Base-by-base conservation (phyloP, 2,329 filamentous ascomycete species). In the Colletotrichum gigasporum region DNA sequence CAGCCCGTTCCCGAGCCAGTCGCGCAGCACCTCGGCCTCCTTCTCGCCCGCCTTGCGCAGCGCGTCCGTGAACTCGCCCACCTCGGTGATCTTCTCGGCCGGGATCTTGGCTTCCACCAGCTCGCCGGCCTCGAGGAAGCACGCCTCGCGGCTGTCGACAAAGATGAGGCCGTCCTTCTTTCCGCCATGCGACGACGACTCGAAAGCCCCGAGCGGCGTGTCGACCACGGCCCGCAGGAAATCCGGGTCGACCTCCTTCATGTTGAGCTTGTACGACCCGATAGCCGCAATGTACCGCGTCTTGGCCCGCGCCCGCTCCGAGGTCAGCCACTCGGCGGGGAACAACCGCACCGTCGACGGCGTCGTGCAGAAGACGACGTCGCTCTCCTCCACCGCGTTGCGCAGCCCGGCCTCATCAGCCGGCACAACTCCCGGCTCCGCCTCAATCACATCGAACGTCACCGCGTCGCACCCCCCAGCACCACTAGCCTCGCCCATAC, bases 1-100 rank as follows among this genome's bases (percentile, higher is more conserved):
- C 72, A 91, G 89, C 0, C 89, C 90, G 47, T 79, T 80, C 65
- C 85, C 81, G 52, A 90, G 71, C 87, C 89, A 91, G 34, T 88
- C 83, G 39, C 79, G 78, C 67, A 91, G 67, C 10, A 74, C 76
- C 66, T 79, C 75, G 56, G 78, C 76, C 9, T 76, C 72, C 18
- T 70, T 20, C 74, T 74, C 67, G 73, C 68, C 68, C 2, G 61
- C 56, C 34, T 77, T 90, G 86, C 61, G 9, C 10, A 64, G 14
- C 3, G 88, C 86, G 4, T 90, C 79, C 1, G 90, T 77, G 0
- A 89, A 84, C 0, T 87, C 86, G 4, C 88, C 87, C 58, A 87
- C 80, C 22, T 82, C 73, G 0, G 69, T 35, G 57, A 76, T 66
- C 34, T 70, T 69, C 2, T 70, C 69, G 0, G 59, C 68, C 61